Evolutionary conservation across 306 rosid species (phyloP), one percentile per base, ranked within the genome.

Genomic region (Mucuna pruriens): DNA sequence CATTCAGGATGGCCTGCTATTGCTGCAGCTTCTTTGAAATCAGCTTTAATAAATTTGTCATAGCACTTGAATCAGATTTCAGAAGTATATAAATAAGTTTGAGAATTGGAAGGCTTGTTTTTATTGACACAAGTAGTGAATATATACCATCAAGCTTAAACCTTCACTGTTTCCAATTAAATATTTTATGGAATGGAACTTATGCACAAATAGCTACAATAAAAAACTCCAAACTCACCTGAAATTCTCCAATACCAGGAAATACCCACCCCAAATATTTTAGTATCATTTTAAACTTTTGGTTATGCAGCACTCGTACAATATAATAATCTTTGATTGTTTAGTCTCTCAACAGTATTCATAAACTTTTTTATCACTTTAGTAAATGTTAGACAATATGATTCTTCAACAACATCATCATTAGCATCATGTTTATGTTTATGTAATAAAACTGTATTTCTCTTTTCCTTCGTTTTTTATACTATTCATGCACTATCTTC

Each of bases 171-270:
- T 80, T 75, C 49, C n/a, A 69, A 19, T 22, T 29, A 71, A 69
- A 42, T 13, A 19, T 51, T 67, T 54, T 29, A 54, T 46, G 45
- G 25, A 25, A 71, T 4, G n/a, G n/a, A n/a, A n/a, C n/a, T n/a
- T 34, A 6, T 58, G 25, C 33, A n/a, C 26, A 36, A 62, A 45
- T 46, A 20, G 20, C 16, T 36, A 26, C 44, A 73, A 31, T 26
- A 17, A 29, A 31, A 74, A 38, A 68, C 60, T 71, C 54, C 70
- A 63, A 64, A 77, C 87, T 81, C 84, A 92, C 98, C 89, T 88
- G 97, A 87, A 94, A 94, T 68, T 92, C 97, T 88, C 98, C 98
- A 54, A 94, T 92, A 13, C 98, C 94, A 15, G 97, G 97, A 84
- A 91, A 94, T 55, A 2, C 73, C 98, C 98, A 94, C 33, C 97